phyloP scores from a whole-genome alignment of 306 rosid genomes.

The Abrus pulchellus region DNA sequence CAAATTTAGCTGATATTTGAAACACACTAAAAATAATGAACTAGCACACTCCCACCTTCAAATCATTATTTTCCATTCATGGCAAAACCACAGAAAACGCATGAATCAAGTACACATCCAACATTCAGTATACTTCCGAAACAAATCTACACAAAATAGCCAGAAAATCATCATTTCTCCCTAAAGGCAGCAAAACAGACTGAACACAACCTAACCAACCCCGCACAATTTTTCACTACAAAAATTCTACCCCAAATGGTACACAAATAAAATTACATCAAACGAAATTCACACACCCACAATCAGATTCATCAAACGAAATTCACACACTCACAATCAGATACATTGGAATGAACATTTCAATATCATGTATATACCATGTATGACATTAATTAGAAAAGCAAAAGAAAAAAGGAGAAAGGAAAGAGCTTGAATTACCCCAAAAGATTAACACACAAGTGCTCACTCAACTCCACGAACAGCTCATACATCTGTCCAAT shows the following conservation, averaged over 20 bases:
- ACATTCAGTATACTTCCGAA: not conserved
- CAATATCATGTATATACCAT: not conserved
- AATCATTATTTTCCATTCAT: conserved; percentile 37
- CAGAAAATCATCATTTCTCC: conserved; percentile 20
- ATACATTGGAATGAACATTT: not conserved
- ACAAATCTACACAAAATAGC: conserved; percentile 35
- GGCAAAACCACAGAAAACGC: not conserved
- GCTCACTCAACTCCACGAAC: conserved; percentile 69
- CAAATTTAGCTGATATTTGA: not conserved
- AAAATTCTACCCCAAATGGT: not conserved
- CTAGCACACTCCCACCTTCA: not conserved
- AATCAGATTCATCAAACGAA: not conserved
- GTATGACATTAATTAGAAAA: not conserved
- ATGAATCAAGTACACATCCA: no score
- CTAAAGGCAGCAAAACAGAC: conserved; percentile 8
- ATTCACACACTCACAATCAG: conserved; percentile 1
- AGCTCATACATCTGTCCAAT: conserved; percentile 84
- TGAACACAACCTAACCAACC: not conserved
- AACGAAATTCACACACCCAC: conserved; percentile 27
- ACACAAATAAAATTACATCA: not conserved
- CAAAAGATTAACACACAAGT: conserved; percentile 72
- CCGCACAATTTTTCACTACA: not conserved
- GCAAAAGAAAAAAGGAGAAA: not conserved
- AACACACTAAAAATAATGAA: not conserved
- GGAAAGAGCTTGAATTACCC: conserved; percentile 58